These are phyloP conservation scores for Asterophora parasitica DNA, from an alignment of 768 basidiomycete genomes.

Conservation along the genomic window DNA sequence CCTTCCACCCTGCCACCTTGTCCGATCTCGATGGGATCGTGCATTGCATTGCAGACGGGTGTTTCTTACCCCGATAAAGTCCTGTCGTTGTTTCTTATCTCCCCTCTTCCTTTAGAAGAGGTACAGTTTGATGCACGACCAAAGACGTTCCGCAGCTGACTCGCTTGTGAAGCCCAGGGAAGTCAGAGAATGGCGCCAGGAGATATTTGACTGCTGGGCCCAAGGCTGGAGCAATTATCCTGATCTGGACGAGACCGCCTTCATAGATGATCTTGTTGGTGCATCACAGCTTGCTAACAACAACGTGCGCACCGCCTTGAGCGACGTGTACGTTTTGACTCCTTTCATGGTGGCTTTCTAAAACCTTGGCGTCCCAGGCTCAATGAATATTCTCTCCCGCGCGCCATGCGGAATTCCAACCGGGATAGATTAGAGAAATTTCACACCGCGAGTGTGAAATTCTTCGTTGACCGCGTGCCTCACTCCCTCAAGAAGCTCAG, in stretches of 20 bases:
- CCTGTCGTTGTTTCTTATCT: too few species aligned
- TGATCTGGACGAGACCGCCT: conserved; percentile 1
- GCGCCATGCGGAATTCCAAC: conserved; percentile 21
- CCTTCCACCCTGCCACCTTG: conserved; percentile 33
- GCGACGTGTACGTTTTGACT: conserved; percentile 20
- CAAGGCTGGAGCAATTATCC: conserved; percentile 7
- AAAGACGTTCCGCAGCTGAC: background rate
- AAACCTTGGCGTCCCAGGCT: too few species aligned
- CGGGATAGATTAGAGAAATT: conserved; percentile 25
- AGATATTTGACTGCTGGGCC: conserved; percentile 20
- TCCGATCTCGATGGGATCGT: conserved; percentile 35
- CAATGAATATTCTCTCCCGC: conserved; percentile 18
- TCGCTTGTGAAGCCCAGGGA: conserved; percentile 22
- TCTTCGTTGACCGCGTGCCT: conserved; percentile 24
- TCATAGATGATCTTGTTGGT: conserved; percentile 5
- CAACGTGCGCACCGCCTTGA: conserved; percentile 16
- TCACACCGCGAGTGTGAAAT: conserved; percentile 27
- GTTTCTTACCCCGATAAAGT: too few species aligned
- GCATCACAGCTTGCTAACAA: conserved; percentile 27
- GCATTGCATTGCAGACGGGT: too few species aligned
- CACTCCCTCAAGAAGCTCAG: conserved; percentile 18
- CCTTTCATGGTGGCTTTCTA: too few species aligned
- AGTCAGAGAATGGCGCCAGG: conserved; percentile 29
- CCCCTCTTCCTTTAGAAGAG: conserved; percentile 30
- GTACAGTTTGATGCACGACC: conserved; percentile 13